phyloP scores from a whole-genome alignment of 192 early-diverging fungal genomes.

The Phlyctochytrium planicorne region DNA sequence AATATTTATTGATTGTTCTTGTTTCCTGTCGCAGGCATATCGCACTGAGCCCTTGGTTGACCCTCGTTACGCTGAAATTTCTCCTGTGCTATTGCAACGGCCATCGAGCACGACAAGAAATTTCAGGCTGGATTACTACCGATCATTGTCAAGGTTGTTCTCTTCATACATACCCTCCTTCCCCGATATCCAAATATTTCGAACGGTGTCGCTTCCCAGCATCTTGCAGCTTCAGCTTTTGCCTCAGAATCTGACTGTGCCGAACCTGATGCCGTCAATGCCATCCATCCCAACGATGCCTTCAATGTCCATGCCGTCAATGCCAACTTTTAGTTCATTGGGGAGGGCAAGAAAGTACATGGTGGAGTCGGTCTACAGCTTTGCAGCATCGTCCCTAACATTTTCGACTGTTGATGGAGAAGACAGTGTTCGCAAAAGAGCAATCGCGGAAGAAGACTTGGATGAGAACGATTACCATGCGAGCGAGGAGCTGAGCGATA shows the following conservation, averaged over 20 bases:
- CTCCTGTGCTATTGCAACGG: conserved; percentile 43
- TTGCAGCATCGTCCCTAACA: background rate
- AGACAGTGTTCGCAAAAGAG: background rate
- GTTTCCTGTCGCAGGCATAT: conserved; percentile 31
- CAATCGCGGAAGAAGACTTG: background rate
- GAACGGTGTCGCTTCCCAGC: conserved; percentile 10
- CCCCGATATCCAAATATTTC: conserved; percentile 6
- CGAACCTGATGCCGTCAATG: background rate
- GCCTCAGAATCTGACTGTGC: too few relatives aligned
- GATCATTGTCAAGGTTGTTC: conserved; percentile 29
- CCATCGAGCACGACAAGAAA: conserved; percentile 28
- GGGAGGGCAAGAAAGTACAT: conserved; percentile 6
- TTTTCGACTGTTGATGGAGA: background rate
- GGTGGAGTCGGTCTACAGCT: conserved; percentile 13
- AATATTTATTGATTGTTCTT: background rate
- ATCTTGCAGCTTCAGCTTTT: background rate
- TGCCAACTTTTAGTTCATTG: conserved; percentile 2
- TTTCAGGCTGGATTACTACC: conserved; percentile 42
- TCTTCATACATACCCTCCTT: conserved; percentile 36
- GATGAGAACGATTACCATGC: background rate
- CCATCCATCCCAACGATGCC: background rate
- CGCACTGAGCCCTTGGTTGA: conserved; percentile 48
- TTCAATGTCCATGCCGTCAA: background rate
- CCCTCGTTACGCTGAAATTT: conserved; percentile 37
- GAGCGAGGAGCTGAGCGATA: conserved; percentile 2